A percentile compares a stretch with the other conserved stretches of the same genome.
Conservation (phyloP, 164 flowering plant species). For the Nymphaea thermarum region DNA sequence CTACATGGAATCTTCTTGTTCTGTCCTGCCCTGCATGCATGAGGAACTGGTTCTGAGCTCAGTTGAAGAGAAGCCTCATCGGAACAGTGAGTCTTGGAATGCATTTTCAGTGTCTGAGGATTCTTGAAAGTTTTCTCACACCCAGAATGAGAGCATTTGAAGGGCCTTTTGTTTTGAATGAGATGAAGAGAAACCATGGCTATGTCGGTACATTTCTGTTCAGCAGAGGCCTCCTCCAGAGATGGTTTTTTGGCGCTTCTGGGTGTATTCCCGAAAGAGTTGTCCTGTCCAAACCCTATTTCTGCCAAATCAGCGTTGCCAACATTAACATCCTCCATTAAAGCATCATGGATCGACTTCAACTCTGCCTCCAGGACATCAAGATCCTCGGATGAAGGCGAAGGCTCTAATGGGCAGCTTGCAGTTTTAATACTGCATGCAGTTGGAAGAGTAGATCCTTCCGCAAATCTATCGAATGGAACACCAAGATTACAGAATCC, state of each 20-base stretch:
- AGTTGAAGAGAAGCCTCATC: background rate
- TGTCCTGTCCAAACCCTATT: background rate
- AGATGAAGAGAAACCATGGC: slow-evolving; percentile 3
- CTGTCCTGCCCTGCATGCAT: slow-evolving; percentile 1
- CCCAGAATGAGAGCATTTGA: slow-evolving; percentile 3
- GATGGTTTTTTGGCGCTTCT: background rate
- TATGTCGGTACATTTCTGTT: background rate
- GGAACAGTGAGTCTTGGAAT: slow-evolving; percentile 1
- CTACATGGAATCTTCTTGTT: slow-evolving; percentile 7
- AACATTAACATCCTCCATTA: background rate
- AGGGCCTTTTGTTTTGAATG: slow-evolving; percentile 5
- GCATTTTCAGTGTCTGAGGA: slow-evolving; percentile 6
- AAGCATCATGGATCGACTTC: too few species aligned
- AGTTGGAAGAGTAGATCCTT: too few species aligned
- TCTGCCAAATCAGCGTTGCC: background rate
- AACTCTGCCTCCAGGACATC: too few species aligned
- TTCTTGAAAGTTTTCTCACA: slow-evolving; percentile 7
- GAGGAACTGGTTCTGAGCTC: background rate
- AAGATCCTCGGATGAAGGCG: too few species aligned
- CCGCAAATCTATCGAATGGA: too few species aligned
- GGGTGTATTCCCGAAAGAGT: background rate
- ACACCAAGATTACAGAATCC: too few species aligned
- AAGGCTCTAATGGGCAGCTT: too few species aligned
- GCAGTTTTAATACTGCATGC: too few species aligned
- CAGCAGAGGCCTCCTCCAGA: background rate